phyloP scores from a whole-genome alignment of 2,329 filamentous ascomycete genomes.

The Aspergillus sp. region DNA sequence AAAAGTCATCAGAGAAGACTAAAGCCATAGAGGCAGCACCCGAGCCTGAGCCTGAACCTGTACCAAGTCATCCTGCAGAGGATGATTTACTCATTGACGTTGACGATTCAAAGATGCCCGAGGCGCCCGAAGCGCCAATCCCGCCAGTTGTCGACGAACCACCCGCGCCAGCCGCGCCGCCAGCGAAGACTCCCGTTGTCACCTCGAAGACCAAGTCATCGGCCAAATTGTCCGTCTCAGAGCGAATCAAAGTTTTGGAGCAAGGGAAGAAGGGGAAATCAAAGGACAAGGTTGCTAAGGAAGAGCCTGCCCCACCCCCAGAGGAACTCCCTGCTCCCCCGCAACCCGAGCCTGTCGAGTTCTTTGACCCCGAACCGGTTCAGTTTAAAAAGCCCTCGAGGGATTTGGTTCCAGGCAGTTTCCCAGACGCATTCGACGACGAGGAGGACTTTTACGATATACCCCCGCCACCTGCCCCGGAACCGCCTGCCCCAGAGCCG shows the following conservation, averaged over 20 bases:
- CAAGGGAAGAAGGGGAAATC: conserved; percentile 41
- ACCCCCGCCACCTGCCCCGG: conserved; percentile 26
- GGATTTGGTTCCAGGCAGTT: conserved; percentile 58
- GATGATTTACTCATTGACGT: conserved; percentile 39
- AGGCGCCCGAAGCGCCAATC: conserved; percentile 37
- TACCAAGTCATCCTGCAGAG: conserved; percentile 10
- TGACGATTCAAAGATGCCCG: conserved; percentile 32
- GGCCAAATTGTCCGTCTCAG: conserved; percentile 51
- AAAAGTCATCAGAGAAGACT: conserved; percentile 50
- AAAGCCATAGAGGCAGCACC: conserved; percentile 41
- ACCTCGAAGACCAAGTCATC: conserved; percentile 44
- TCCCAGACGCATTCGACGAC: conserved; percentile 55
- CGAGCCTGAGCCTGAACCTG: conserved; percentile 21
- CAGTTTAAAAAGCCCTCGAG: conserved; percentile 40
- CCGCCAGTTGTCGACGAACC: conserved; percentile 43
- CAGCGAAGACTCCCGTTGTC: conserved; percentile 38
- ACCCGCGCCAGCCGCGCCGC: conserved; percentile 40
- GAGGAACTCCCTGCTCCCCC: conserved; percentile 17
- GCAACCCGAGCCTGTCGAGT: conserved; percentile 13
- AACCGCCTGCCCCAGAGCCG: conserved; percentile 22
- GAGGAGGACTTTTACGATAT: conserved; percentile 41
- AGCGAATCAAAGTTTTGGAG: conserved; percentile 55
- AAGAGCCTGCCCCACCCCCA: conserved; percentile 22
- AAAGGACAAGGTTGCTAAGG: conserved; percentile 35
- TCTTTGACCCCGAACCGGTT: conserved; percentile 23